phyloP scores from a whole-genome alignment of 495 filamentous ascomycete genomes.

The Friedmanniomyces simplex region DNA sequence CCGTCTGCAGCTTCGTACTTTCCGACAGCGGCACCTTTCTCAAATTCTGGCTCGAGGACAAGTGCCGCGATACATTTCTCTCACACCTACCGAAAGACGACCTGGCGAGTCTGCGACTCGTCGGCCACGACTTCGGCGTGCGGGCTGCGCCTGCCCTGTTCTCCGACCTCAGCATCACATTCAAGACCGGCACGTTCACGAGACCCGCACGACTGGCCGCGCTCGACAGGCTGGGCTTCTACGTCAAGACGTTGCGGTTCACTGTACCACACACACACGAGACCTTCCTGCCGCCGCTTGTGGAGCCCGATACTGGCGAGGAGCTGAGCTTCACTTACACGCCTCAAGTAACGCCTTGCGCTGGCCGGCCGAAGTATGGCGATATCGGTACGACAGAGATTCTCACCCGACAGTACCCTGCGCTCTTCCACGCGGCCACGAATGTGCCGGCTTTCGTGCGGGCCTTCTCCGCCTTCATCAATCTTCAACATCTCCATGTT shows the following conservation, averaged over 20 bases:
- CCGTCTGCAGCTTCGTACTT: constrained; percentile 31
- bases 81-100: constrained; percentile 34
- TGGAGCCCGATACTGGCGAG: constrained; percentile 58
- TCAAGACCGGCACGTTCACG: constrained; percentile 60
- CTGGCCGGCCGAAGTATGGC: constrained; percentile 46
- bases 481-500: constrained; percentile 58
- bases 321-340: constrained; percentile 66
- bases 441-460: constrained; percentile 68
- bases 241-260: constrained; percentile 61
- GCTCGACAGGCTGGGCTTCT: constrained; percentile 58
- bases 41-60: constrained; percentile 41
- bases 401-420: constrained; percentile 67
- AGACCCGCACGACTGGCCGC: constrained; percentile 55
- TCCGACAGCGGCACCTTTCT: constrained; percentile 35
- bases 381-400: constrained; percentile 54
- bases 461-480: constrained; percentile 51
- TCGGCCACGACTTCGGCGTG: constrained; percentile 42
- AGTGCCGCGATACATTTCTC: constrained; percentile 36
- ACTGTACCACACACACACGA: constrained; percentile 55
- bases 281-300: constrained; percentile 65
- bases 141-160: constrained; percentile 42
- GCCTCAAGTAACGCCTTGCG: constrained; percentile 41
- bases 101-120: constrained; percentile 39
- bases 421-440: constrained; percentile 74
- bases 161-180: constrained; percentile 46